Conservation (phyloP, 768 basidiomycete species). For the Tricholoma terreum region DNA sequence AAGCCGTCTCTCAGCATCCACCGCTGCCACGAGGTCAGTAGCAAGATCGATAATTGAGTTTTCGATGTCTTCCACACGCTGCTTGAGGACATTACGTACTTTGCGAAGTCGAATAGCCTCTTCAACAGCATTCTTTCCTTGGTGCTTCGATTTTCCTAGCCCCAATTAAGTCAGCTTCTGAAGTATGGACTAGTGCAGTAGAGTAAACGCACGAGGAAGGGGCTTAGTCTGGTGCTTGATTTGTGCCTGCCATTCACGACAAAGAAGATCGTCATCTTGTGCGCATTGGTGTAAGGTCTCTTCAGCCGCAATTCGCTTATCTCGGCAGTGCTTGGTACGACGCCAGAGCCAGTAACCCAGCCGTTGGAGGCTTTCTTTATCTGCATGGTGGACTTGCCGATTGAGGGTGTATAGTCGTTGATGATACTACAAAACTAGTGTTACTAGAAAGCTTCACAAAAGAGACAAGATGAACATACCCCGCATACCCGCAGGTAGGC, state of each 20-base stretch:
- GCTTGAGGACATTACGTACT: too few relatives aligned
- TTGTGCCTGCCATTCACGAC: conserved; percentile 18
- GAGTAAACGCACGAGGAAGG: neutral
- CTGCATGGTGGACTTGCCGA: conserved; percentile 12
- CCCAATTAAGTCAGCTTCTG: conserved; percentile 7
- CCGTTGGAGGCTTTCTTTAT: conserved; percentile 13
- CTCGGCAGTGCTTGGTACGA: neutral
- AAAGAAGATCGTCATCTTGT: neutral
- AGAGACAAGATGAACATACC: too few relatives aligned
- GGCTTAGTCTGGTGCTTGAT: too few relatives aligned
- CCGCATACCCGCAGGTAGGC: too few relatives aligned
- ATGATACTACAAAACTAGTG: conserved; percentile 22
- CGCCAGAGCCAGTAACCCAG: conserved; percentile 2
- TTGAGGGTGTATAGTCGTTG: conserved; percentile 25
- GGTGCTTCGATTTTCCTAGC: conserved; percentile 4
- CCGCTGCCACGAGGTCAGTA: too few relatives aligned
- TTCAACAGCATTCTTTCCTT: too few relatives aligned
- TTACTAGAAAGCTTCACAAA: too few relatives aligned
- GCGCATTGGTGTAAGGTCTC: neutral
- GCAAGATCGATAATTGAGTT: too few relatives aligned
- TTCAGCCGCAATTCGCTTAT: conserved; percentile 1
- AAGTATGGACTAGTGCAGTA: neutral
- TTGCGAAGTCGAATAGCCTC: too few relatives aligned
- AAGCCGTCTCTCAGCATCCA: too few relatives aligned
- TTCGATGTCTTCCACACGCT: too few relatives aligned